Evolutionary conservation across 331 rosid species (phyloP).

Genomic region (Stylosanthes scabra): DNA sequence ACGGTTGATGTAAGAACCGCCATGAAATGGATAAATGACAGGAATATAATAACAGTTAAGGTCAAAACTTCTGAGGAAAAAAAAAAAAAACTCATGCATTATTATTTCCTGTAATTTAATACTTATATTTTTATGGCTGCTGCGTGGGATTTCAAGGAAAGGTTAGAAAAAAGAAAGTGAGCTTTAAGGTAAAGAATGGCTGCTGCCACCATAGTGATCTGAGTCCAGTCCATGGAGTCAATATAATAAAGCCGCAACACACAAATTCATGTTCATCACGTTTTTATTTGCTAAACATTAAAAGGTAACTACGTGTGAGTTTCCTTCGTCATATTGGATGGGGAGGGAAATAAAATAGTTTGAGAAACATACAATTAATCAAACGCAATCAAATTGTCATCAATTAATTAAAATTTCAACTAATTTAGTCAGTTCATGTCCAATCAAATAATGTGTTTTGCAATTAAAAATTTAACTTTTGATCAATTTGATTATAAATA

Average conservation of each 20-base stretch:
- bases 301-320: not conserved
- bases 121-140: not conserved
- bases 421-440: not conserved
- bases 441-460: not conserved
- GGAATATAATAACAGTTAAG: no score
- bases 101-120: no score
- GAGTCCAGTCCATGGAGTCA: not conserved
- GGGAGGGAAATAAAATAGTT: not conserved
- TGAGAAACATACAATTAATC: not conserved
- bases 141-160: not conserved
- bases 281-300: not conserved
- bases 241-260: not conserved
- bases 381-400: not conserved
- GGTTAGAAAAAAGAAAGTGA: not conserved
- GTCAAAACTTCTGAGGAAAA: no score
- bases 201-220: not conserved
- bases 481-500: not conserved
- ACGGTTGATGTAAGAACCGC: no score
- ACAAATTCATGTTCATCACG: conserved; percentile 20
- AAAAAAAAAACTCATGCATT: no score
- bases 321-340: conserved; percentile 1
- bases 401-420: not conserved
- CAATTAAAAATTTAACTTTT: not conserved
- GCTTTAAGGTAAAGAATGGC: not conserved
- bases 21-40: no score